phyloP scores from a whole-genome alignment of 768 basidiomycete genomes.

The Serendipita sp. region DNA sequence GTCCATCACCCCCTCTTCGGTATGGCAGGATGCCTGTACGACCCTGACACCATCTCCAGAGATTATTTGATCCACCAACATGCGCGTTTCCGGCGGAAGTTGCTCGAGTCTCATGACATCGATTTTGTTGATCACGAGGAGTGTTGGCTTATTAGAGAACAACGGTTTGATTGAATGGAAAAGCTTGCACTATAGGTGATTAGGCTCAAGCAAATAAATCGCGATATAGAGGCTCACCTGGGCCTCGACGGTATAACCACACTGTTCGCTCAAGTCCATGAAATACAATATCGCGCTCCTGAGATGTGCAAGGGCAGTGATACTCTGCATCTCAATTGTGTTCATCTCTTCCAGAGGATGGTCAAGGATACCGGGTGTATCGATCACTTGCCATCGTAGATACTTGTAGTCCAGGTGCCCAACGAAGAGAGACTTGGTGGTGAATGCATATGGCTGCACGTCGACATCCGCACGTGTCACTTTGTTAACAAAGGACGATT shows the following conservation, averaged over 20 bases:
- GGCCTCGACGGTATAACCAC: slow-evolving; percentile 92
- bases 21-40: slow-evolving; percentile 83
- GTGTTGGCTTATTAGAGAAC: slow-evolving; percentile 79
- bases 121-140: slow-evolving; percentile 96
- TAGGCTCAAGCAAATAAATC: not conserved
- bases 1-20: slow-evolving; percentile 95
- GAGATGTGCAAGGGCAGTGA: slow-evolving; percentile 91
- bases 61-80: slow-evolving; percentile 78
- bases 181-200: slow-evolving; percentile 62
- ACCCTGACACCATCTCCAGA: slow-evolving; percentile 49
- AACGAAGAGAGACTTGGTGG: slow-evolving; percentile 95
- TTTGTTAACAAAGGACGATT: slow-evolving; percentile 99
- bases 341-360: slow-evolving; percentile 99
- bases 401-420: slow-evolving; percentile 99
- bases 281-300: slow-evolving; percentile 92
- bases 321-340: slow-evolving; percentile 99
- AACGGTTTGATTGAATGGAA: slow-evolving; percentile 99
- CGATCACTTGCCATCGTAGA: slow-evolving; percentile 98
- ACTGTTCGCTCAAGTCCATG: slow-evolving; percentile 97
- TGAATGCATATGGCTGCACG: slow-evolving; percentile 98
- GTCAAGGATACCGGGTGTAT: slow-evolving; percentile 95
- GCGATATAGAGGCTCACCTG: slow-evolving; percentile 38
- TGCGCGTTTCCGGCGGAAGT: slow-evolving; percentile 53
- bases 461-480: slow-evolving; percentile 98
- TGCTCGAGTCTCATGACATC: slow-evolving; percentile 84